phyloP scores from a whole-genome alignment of 768 basidiomycete species.

The Termitomyces sp. region DNA sequence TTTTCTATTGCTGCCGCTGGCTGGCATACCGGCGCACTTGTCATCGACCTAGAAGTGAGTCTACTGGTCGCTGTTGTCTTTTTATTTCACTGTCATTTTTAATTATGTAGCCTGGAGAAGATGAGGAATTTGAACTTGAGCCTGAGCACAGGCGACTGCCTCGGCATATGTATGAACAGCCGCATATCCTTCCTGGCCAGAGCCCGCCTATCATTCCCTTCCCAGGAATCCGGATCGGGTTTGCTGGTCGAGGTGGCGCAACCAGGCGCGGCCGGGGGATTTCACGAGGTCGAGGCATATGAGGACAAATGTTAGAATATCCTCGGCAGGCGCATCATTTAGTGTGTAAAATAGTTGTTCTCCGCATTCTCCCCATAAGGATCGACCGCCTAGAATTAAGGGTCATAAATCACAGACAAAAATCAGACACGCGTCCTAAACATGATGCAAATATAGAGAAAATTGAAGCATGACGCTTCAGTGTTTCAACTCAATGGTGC shows the following conservation, averaged over 20 bases:
- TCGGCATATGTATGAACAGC: constrained; percentile 7
- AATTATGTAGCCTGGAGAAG: constrained; percentile 25
- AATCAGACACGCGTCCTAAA: background rate
- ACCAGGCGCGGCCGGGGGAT: constrained; percentile 2
- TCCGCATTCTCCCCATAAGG: constrained; percentile 3
- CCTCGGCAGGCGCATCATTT: background rate
- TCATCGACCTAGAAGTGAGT: constrained; percentile 76
- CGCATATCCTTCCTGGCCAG: constrained; percentile 24
- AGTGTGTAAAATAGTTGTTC: constrained; percentile 2
- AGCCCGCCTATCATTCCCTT: constrained; percentile 19
- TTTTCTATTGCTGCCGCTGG: constrained; percentile 79
- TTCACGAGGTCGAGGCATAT: background rate
- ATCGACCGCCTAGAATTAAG: background rate
- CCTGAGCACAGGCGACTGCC: constrained; percentile 13
- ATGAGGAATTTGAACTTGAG: constrained; percentile 27
- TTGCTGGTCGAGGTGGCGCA: constrained; percentile 46
- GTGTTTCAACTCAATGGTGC: too few species aligned
- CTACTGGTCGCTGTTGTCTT: background rate
- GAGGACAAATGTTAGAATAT: background rate
- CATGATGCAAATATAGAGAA: too few species aligned
- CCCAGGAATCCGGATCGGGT: constrained; percentile 47
- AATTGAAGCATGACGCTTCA: too few species aligned
- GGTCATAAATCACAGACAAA: constrained; percentile 12
- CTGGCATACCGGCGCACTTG: constrained; percentile 90
- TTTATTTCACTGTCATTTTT: background rate